Base-by-base conservation (phyloP, 164 flowering plant genomes). In the Pachysandra terminalis region DNA sequence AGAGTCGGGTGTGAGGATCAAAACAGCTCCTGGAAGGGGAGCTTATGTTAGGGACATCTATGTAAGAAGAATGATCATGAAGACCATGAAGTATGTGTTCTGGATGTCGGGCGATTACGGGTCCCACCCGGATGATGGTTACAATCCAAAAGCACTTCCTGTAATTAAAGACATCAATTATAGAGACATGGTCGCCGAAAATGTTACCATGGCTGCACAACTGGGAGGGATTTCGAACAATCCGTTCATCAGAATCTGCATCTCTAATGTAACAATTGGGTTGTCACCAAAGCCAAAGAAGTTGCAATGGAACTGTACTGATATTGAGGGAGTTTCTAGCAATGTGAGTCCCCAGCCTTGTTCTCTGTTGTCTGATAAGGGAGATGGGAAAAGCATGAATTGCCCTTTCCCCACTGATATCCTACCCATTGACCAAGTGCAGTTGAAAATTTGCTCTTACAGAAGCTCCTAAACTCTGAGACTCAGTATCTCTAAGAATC, bases 101-200 rank as follows among this genome's bases (percentile, higher is more conserved):
- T 83, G 96, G 93, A 90, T 88, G 87, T 77, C 90, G 0, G 92
- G 92, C 0, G n/a, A n/a, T n/a, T n/a, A n/a, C 56, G 85, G 82
- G 0, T 52, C 76, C 0, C 91, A 88, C 67, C 79, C 93, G 0
- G 94, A 84, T 21, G 21, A 55, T 0, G 41, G 66, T 2, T 90
- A 12, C n/a, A n/a, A n/a, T n/a, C 89, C 87, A 0, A 84, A 85
- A 6, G 96, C 96, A 8, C 52, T 87, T 0, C 96, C 96, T 0
- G 65, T 55, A 9, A 76, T 93, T 8, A 23, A 68, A 0, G 70
- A 68, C 4, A 85, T 93, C 17, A 90, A 87, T 49, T 90, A 81
- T 68, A 77, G 75, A 0, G 84, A 87, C 64, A 66, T 84, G 71
- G 79, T 69, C 12, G 96, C 88, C 0, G 74, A 83, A n/a, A 86